A percentile compares a stretch with the other conserved stretches of the same genome.
Evolutionary conservation across 352 stramenopile species (phyloP).

Genomic region (Hyaloperonospora arabidopsidis): DNA sequence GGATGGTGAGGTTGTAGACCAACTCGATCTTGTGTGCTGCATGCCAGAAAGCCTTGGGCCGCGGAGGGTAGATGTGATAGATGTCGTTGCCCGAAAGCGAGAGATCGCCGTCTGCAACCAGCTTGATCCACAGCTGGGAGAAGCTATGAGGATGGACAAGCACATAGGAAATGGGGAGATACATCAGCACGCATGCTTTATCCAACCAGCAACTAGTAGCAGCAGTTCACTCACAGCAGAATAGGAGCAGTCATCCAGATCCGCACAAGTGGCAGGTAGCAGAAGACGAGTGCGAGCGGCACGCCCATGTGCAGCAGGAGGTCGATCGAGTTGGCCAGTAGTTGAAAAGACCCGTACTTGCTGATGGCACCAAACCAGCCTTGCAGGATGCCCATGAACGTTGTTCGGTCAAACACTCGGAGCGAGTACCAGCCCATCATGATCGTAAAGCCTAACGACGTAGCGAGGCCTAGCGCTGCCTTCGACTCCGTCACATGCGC

Average conservation of each 20-base stretch:
- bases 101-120: slow-evolving; percentile 34
- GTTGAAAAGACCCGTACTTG: slow-evolving; percentile 26
- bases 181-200: slow-evolving; percentile 2
- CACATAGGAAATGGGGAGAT: slow-evolving; percentile 1
- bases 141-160: slow-evolving; percentile 26
- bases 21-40: slow-evolving; percentile 39
- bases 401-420: slow-evolving; percentile 30
- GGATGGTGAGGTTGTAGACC: slow-evolving; percentile 34
- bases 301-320: slow-evolving; percentile 37
- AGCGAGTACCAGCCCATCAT: slow-evolving; percentile 56
- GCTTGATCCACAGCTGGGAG: slow-evolving; percentile 38
- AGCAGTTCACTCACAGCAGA: slow-evolving; percentile 28
- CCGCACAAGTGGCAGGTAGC: slow-evolving; percentile 34
- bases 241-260: slow-evolving; percentile 44
- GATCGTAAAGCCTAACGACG: slow-evolving; percentile 38
- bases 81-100: slow-evolving; percentile 31
- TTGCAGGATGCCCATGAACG: slow-evolving; percentile 42
- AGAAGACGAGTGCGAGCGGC: slow-evolving; percentile 33
- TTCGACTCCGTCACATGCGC: slow-evolving; percentile 29
- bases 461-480: slow-evolving; percentile 34
- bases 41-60: slow-evolving; percentile 37
- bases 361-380: slow-evolving; percentile 42
- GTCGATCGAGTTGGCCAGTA: slow-evolving; percentile 35
- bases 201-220: not conserved
- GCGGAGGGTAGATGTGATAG: slow-evolving; percentile 40